Conservation (phyloP, 2,329 filamentous ascomycete genomes). For the Peltaster fructicola region DNA sequence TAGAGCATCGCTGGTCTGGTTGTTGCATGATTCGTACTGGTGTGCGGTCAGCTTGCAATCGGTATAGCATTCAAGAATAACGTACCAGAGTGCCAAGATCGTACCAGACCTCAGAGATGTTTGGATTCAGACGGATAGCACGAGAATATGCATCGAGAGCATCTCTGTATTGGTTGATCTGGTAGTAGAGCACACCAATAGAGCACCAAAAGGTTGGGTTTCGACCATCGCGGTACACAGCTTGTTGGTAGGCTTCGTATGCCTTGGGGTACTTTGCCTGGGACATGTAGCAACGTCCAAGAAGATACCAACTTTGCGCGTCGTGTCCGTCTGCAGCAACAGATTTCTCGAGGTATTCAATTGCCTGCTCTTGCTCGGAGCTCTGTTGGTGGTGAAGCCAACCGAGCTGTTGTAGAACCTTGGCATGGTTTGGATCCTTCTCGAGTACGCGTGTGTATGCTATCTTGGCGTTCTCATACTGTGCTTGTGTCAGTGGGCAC, state of each 20-base stretch:
- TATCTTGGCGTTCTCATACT: constrained; percentile 86
- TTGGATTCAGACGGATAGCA: constrained; percentile 88
- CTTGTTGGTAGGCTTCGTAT: constrained; percentile 96
- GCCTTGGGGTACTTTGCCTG: constrained; percentile 98
- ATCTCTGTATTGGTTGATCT: constrained; percentile 98
- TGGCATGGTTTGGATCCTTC: constrained; percentile 87
- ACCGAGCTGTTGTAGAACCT: constrained; percentile 91
- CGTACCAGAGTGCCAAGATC: constrained; percentile 86
- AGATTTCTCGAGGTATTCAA: constrained; percentile 93
- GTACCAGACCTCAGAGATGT: constrained; percentile 99
- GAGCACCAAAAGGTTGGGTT: constrained; percentile 99
- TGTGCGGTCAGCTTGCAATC: not conserved
- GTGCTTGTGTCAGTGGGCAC: constrained; percentile 13
- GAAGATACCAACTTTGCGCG: constrained; percentile 95
- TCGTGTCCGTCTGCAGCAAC: constrained; percentile 85
- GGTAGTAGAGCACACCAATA: constrained; percentile 96
- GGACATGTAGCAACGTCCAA: constrained; percentile 97
- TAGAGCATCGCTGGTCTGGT: constrained; percentile 88
- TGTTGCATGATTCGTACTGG: constrained; percentile 98
- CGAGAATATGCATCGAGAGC: constrained; percentile 94
- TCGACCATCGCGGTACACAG: constrained; percentile 90
- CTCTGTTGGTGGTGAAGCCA: constrained; percentile 97
- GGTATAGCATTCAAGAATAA: constrained; percentile 13
- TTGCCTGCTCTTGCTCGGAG: constrained; percentile 84
- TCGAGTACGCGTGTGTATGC: constrained; percentile 89